Base-by-base conservation (phyloP, 148 eudicot genomes). In the Chenopodium quinoa region DNA sequence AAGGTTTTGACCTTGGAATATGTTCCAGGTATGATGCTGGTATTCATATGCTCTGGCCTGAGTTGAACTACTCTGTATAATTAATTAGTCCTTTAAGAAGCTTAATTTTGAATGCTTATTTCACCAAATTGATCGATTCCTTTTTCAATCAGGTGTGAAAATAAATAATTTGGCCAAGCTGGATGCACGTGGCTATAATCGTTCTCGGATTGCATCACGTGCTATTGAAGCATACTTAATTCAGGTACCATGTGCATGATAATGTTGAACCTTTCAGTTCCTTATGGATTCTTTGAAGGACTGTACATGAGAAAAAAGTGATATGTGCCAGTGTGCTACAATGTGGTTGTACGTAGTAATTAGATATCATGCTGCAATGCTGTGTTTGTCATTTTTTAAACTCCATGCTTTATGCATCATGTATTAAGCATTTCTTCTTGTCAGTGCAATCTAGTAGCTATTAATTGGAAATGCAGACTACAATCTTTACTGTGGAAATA, bases 1-100 rank as follows among this genome's bases (percentile, higher is more conserved):
- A 94, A 94, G 87, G 98, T 94, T 84, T 86, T 97, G 88, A 97
- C 99, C 27, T 78, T 97, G 88, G 99, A 97, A 88, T 97, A 92
- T 78, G 97, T 90, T 87, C 98, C 99, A 86, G 99, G 99, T 93
- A 85, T 78, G 79, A 79, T 19, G 82, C 83, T 81, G 37, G 17
- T 78, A 71, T 79, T 67, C 32, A 54, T 75, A 23, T 29, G 23
- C 71, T n/a, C 64, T 44, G 23, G 22, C 13, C 31, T 50, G 22
- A 25, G 71, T 37, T 73, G 19, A 48, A 22, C 50, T 2, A 20
- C 4, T 50, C 13, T 0, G 0, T 50, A 56, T 56, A 22, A 13
- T 4, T 1, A n/a, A 27, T 54, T 4, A 81, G 20, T 40, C 29
- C 23, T 12, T 52, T 11, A 16, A 52, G 34, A 46, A 52, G 19